These are phyloP conservation scores for Sisymbrium irio DNA, from an alignment of 345 rosid species.

Conservation along the genomic window DNA sequence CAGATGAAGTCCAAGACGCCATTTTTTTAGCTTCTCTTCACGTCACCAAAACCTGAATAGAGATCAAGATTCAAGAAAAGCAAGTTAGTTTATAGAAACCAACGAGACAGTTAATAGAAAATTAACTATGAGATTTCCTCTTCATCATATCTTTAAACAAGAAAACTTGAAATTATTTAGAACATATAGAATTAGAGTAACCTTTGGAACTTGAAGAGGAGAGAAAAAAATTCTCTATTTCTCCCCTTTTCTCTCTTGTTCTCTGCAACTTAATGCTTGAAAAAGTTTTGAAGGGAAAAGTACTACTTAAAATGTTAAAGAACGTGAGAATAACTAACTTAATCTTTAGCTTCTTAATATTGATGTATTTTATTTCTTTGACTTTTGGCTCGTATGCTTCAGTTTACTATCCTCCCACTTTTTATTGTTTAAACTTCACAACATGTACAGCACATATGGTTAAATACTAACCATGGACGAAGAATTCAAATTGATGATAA, in stretches of 20 bases:
- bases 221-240: not conserved
- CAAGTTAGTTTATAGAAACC: slow-evolving; percentile 6
- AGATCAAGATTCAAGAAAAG: slow-evolving; percentile 3
- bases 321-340: slow-evolving; percentile 33
- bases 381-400: slow-evolving; percentile 16
- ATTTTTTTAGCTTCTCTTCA: slow-evolving; percentile 12
- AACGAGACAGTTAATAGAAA: not conserved
- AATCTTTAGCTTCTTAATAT: not conserved
- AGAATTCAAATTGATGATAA: not conserved
- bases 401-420: slow-evolving; percentile 14
- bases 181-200: not conserved
- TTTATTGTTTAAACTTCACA: slow-evolving; percentile 20
- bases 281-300: not conserved
- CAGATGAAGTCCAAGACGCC: slow-evolving; percentile 36
- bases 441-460: slow-evolving; percentile 22
- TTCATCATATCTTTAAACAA: not conserved
- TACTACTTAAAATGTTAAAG: slow-evolving; percentile 14
- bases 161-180: not conserved
- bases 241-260: not conserved
- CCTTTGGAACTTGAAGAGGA: slow-evolving; percentile 4
- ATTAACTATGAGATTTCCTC: not conserved
- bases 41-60: not conserved
- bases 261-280: slow-evolving; percentile 2
- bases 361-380: slow-evolving; percentile 10
- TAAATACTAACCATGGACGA: slow-evolving; percentile 13